Conservation (phyloP, 2,329 filamentous ascomycete species). For the Pestalotiopsis sp. region DNA sequence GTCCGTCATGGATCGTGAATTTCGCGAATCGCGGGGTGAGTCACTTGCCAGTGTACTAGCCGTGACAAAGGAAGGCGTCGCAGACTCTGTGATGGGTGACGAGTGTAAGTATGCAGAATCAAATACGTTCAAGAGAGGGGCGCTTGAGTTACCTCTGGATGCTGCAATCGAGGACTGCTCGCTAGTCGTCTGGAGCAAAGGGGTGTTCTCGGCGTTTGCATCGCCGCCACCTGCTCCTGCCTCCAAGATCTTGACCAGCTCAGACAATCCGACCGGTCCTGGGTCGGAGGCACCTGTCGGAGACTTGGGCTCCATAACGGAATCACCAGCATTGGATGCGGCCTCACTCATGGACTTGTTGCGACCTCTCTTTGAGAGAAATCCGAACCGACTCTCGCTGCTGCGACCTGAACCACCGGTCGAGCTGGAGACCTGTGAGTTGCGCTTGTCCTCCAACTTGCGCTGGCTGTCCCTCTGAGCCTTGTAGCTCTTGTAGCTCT, state of each 20-base stretch:
- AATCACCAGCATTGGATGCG: neutral
- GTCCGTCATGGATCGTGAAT: neutral
- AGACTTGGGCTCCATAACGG: neutral
- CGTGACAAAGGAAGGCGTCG: conserved; percentile 35
- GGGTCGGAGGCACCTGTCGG: conserved; percentile 6
- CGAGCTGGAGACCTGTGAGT: conserved; percentile 43
- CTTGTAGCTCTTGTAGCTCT: too few relatives aligned
- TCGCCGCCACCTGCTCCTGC: neutral
- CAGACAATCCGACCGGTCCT: neutral
- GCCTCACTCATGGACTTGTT: conserved; percentile 29
- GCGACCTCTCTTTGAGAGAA: conserved; percentile 45
- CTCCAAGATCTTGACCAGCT: neutral
- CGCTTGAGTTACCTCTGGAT: conserved; percentile 33
- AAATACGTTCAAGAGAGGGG: neutral
- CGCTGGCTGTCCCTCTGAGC: too few relatives aligned
- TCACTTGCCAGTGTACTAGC: conserved; percentile 36
- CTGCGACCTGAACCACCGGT: conserved; percentile 42
- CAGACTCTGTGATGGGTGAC: conserved; percentile 40
- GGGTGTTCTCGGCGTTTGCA: conserved; percentile 11
- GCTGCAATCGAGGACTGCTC: conserved; percentile 29
- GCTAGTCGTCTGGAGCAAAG: conserved; percentile 17
- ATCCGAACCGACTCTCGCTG: conserved; percentile 40
- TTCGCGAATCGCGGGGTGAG: conserved; percentile 22
- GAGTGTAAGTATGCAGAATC: neutral
- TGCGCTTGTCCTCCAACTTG: conserved; percentile 22